A percentile compares a stretch with the other conserved stretches of the same genome.
Conservation (phyloP, 305 asterid genomes). For the Plantago coronopus region DNA sequence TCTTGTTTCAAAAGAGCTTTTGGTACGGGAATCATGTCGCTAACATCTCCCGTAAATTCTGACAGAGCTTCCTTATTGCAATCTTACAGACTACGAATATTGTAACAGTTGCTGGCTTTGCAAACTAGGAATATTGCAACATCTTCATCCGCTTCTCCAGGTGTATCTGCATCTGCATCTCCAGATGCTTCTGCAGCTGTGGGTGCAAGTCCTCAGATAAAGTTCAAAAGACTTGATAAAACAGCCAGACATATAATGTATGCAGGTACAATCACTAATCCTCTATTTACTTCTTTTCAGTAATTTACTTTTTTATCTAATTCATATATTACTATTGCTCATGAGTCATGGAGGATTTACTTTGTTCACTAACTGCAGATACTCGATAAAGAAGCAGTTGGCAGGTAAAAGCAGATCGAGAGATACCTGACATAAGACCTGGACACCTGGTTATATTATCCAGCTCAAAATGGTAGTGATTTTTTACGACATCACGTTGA, state of each 20-base stretch:
- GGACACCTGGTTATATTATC: constrained; percentile 88
- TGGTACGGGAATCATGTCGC: constrained; percentile 27
- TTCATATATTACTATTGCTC: not conserved
- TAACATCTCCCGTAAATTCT: constrained; percentile 29
- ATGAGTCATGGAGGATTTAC: not conserved
- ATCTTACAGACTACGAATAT: constrained; percentile 28
- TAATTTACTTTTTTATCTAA: no score
- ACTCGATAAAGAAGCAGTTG: constrained; percentile 87
- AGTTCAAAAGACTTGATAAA: constrained; percentile 96
- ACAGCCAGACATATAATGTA: constrained; percentile 92
- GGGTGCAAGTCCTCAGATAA: constrained; percentile 56
- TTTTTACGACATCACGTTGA: constrained; percentile 5
- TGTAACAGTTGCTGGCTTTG: constrained; percentile 24
- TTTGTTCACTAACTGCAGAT: constrained; percentile 47
- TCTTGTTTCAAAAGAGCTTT: constrained; percentile 34
- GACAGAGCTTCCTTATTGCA: constrained; percentile 32
- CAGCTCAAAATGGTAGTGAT: constrained; percentile 80
- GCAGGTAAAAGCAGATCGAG: constrained; percentile 60
- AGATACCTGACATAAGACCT: constrained; percentile 84
- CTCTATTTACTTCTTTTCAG: not conserved
- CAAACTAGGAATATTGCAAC: constrained; percentile 46
- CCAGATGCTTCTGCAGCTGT: constrained; percentile 45
- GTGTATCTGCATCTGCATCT: constrained; percentile 36
- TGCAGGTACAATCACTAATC: constrained; percentile 51
- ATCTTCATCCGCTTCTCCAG: not conserved